These are phyloP conservation scores for Phytophthora brassicae DNA, from an alignment of 352 stramenopile genomes.

Conservation along the genomic window DNA sequence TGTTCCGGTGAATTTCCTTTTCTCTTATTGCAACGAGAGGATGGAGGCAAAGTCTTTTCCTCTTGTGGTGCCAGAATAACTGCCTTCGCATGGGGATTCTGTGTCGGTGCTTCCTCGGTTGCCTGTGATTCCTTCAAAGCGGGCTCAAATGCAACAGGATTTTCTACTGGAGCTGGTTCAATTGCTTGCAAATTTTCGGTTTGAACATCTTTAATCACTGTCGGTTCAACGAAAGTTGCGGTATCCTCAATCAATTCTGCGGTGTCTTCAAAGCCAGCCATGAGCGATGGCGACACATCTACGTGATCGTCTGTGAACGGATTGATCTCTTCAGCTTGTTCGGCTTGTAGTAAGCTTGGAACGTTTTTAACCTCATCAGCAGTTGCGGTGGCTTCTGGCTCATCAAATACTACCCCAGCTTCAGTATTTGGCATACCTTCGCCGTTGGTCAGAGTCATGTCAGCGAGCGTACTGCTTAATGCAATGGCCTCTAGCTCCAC, in stretches of 20 bases:
- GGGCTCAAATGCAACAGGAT: not conserved
- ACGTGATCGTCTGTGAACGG: conserved; percentile 21
- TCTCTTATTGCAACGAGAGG: conserved; percentile 19
- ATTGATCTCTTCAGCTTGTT: not conserved
- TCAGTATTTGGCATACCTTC: not conserved
- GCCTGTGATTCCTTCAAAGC: not conserved
- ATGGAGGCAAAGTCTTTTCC: not conserved
- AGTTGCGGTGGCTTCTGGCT: not conserved
- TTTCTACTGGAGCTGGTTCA: not conserved
- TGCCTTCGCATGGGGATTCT: not conserved
- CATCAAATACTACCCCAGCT: not conserved
- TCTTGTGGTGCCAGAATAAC: not conserved
- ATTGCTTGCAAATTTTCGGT: not conserved
- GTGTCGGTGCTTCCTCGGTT: not conserved
- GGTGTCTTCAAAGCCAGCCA: conserved; percentile 1
- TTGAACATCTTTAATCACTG: not conserved
- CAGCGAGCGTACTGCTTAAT: conserved; percentile 18
- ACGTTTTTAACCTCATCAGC: not conserved
- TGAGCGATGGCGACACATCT: not conserved
- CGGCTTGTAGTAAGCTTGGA: not conserved
- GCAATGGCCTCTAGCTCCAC: conserved; percentile 13
- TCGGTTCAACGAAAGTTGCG: conserved; percentile 4
- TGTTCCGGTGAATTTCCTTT: conserved; percentile 17
- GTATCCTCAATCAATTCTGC: not conserved
- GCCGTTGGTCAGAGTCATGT: conserved; percentile 23